Evolutionary conservation across 2,329 filamentous ascomycete species (phyloP).

Genomic region (Aspergillus puulaauensis): DNA sequence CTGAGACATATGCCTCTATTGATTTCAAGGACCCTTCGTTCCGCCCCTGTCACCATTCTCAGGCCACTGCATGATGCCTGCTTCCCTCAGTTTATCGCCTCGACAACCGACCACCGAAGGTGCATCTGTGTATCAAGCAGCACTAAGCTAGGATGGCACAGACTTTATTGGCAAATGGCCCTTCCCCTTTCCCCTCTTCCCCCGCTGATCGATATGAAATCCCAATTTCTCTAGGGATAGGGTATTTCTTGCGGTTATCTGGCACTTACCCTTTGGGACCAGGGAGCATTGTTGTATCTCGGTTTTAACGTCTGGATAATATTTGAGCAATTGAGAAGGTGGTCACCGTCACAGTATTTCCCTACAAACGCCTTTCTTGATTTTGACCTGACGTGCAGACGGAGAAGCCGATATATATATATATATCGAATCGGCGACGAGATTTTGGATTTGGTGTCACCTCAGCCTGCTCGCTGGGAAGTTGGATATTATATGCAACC

Average conservation of each 20-base stretch:
- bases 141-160: slow-evolving; percentile 11
- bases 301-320: not conserved
- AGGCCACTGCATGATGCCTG: not conserved
- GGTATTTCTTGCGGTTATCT: slow-evolving; percentile 7
- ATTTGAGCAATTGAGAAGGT: not conserved
- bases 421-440: not conserved
- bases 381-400: not conserved
- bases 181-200: not conserved
- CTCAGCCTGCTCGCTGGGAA: too few relatives aligned
- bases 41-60: not conserved
- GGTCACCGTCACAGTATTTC: too few relatives aligned
- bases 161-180: slow-evolving; percentile 8
- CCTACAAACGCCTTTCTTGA: not conserved
- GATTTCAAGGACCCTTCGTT: not conserved
- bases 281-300: not conserved
- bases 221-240: not conserved
- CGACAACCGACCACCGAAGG: not conserved
- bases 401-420: not conserved
- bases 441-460: not conserved
- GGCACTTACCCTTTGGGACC: not conserved
- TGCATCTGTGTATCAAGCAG: not conserved
- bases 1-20: not conserved
- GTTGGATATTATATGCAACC: too few relatives aligned
- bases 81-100: slow-evolving; percentile 1
- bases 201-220: slow-evolving; percentile 4